phyloP scores from a whole-genome alignment of 2,329 filamentous ascomycete species.

The Monilinia polystroma region DNA sequence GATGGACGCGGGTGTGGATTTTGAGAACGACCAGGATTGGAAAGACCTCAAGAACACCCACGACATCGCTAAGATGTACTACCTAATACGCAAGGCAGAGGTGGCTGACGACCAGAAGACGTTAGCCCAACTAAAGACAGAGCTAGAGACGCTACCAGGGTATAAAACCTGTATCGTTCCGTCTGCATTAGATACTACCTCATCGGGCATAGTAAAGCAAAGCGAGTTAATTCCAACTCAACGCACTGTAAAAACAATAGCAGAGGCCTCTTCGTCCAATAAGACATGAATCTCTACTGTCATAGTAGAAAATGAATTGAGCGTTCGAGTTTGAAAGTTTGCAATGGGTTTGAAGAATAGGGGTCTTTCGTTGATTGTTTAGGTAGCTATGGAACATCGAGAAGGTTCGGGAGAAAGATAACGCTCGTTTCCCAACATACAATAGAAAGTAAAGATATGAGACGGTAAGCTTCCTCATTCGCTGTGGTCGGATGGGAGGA shows the following conservation, averaged over 20 bases:
- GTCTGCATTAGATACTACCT: background rate
- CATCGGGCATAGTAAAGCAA: background rate
- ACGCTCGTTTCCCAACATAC: background rate
- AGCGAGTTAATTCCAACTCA: no score
- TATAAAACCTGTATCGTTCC: background rate
- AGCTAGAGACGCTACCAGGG: background rate
- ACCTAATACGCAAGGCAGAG: background rate
- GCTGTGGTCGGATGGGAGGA: background rate
- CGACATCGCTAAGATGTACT: background rate
- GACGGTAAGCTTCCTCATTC: background rate
- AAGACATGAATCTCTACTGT: background rate
- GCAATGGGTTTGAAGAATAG: background rate
- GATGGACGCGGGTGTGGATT: background rate
- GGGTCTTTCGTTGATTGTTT: background rate
- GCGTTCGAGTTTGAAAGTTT: background rate
- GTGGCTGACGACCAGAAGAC: background rate
- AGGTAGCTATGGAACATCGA: background rate
- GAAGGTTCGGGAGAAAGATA: background rate
- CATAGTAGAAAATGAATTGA: background rate
- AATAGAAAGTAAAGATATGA: background rate
- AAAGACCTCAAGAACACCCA: background rate
- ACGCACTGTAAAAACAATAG: background rate
- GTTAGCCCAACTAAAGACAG: background rate
- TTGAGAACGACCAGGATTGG: background rate
- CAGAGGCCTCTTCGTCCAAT: background rate